These are phyloP conservation scores for Lachnellula cervina DNA, from an alignment of 2,329 filamentous ascomycete genomes.

Conservation along the genomic window DNA sequence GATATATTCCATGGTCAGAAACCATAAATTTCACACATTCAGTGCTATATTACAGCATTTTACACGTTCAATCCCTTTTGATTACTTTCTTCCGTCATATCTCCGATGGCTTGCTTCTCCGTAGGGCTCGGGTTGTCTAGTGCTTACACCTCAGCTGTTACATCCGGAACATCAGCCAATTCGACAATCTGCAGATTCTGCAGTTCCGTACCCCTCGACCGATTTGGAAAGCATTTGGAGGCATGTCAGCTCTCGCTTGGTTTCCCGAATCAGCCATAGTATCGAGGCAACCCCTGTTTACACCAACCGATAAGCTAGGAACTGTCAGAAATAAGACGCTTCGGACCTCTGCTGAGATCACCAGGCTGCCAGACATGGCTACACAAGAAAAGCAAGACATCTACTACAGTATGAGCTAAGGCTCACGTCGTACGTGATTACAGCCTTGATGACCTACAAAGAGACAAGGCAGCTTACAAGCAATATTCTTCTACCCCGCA, in stretches of 20 bases:
- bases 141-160: slow-evolving; percentile 28
- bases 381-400: not conserved
- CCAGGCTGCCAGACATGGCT: not conserved
- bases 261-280: slow-evolving; percentile 6
- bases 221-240: not conserved
- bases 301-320: not conserved
- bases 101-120: slow-evolving; percentile 11
- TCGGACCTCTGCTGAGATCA: not conserved
- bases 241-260: slow-evolving; percentile 21
- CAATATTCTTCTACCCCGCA: not conserved
- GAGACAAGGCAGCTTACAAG: not conserved
- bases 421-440: slow-evolving; percentile 2
- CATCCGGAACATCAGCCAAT: slow-evolving; percentile 15
- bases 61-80: not conserved
- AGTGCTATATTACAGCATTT: slow-evolving; percentile 2
- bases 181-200: slow-evolving; percentile 4
- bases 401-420: not conserved
- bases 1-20: not conserved
- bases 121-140: slow-evolving; percentile 16
- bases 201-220: slow-evolving; percentile 9
- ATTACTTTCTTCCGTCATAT: slow-evolving; percentile 14
- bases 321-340: not conserved
- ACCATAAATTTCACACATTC: not conserved
- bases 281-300: not conserved
- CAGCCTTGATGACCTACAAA: not conserved